These are phyloP conservation scores for Pyrenochaeta sp. DNA, from an alignment of 2,329 filamentous ascomycete species.

Conservation along the genomic window DNA sequence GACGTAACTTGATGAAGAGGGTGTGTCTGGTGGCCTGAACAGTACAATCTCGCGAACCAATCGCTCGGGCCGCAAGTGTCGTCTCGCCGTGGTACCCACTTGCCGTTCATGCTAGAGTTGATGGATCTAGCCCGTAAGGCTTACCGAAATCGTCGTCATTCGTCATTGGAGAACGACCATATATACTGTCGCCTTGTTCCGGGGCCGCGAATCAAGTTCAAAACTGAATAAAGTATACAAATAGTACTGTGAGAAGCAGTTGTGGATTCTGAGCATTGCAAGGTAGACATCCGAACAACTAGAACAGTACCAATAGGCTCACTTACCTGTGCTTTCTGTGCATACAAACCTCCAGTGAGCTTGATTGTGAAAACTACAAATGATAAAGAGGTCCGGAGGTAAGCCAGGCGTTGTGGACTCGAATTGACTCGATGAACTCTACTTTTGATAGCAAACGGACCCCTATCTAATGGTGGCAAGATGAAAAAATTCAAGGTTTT, in stretches of 20 bases:
- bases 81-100: slow-evolving; percentile 14
- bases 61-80: slow-evolving; percentile 4
- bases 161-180: neutral
- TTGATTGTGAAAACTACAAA: no score
- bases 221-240: no score
- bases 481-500: neutral
- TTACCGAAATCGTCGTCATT: slow-evolving; percentile 4
- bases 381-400: no score
- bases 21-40: slow-evolving; percentile 6
- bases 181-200: neutral
- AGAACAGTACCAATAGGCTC: no score
- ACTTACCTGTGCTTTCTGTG: no score
- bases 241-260: neutral
- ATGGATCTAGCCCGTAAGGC: slow-evolving; percentile 5
- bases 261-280: neutral
- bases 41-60: neutral
- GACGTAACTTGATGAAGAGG: slow-evolving; percentile 7
- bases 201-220: neutral
- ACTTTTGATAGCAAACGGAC: neutral
- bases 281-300: no score
- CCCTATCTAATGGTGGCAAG: neutral
- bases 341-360: no score
- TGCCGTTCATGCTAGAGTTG: slow-evolving; percentile 3
- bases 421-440: neutral
- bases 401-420: no score